phyloP scores from a whole-genome alignment of 2,329 filamentous ascomycete species.

The Ophiostoma himal-ulmi region DNA sequence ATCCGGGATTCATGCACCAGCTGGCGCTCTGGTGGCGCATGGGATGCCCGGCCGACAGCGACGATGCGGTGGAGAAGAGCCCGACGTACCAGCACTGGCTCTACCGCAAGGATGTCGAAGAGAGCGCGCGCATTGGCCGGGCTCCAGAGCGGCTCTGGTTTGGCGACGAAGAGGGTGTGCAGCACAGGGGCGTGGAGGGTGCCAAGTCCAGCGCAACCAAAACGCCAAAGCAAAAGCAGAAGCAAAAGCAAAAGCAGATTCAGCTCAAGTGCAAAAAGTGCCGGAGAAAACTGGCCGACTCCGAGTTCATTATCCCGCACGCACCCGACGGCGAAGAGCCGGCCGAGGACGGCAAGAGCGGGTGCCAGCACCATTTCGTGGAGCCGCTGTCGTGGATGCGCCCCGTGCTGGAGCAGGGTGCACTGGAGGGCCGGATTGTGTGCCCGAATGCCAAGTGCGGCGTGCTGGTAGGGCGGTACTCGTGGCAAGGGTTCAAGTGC shows the following conservation, averaged over 20 bases:
- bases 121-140: conserved; percentile 62
- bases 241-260: conserved; percentile 34
- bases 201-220: conserved; percentile 19
- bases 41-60: conserved; percentile 62
- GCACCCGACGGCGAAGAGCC: conserved; percentile 29
- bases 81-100: conserved; percentile 72
- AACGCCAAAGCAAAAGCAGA: conserved; percentile 34
- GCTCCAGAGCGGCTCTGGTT: conserved; percentile 81
- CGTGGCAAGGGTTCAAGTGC: conserved; percentile 93
- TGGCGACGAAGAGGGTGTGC: conserved; percentile 58
- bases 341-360: conserved; percentile 1
- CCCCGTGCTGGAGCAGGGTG: conserved; percentile 69
- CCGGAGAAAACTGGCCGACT: conserved; percentile 56
- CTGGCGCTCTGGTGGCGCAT: conserved; percentile 82
- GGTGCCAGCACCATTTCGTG: conserved; percentile 81
- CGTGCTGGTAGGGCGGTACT: conserved; percentile 82
- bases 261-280: conserved; percentile 89
- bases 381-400: conserved; percentile 96
- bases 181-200: conserved; percentile 21
- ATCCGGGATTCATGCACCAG: conserved; percentile 85
- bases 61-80: conserved; percentile 52
- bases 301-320: conserved; percentile 62
- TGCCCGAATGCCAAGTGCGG: conserved; percentile 76
- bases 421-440: conserved; percentile 74
- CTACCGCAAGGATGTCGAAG: conserved; percentile 50